phyloP scores from a whole-genome alignment of 2,329 filamentous ascomycete species.

The Colletotrichum costaricense region DNA sequence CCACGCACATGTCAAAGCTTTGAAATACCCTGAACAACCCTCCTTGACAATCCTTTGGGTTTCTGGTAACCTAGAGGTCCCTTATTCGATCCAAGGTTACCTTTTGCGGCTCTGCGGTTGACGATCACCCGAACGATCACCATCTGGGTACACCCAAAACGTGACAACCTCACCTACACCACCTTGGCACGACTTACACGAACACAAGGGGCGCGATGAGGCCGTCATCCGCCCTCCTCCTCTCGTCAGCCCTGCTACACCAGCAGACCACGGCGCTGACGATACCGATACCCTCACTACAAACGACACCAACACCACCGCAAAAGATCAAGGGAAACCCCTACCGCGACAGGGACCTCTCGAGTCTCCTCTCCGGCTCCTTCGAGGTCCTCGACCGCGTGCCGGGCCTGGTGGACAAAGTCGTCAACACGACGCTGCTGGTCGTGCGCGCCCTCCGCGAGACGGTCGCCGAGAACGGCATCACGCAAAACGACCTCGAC shows the following conservation, averaged over 20 bases:
- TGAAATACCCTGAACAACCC: slow-evolving; percentile 26
- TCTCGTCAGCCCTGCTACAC: slow-evolving; percentile 15
- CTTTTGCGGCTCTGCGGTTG: slow-evolving; percentile 3
- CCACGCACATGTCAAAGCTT: slow-evolving; percentile 13
- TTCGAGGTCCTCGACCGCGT: slow-evolving; percentile 30
- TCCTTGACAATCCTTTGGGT: too few species aligned
- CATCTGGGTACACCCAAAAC: neutral
- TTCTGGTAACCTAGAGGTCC: neutral
- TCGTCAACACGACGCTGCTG: slow-evolving; percentile 28
- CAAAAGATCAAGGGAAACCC: neutral
- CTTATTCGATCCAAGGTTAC: too few species aligned
- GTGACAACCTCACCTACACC: neutral
- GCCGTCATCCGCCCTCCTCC: slow-evolving; percentile 1
- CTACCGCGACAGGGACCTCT: slow-evolving; percentile 16
- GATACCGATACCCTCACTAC: slow-evolving; percentile 7
- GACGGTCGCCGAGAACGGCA: slow-evolving; percentile 31
- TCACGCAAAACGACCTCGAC: slow-evolving; percentile 31
- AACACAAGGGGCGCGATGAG: slow-evolving; percentile 13
- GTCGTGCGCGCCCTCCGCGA: slow-evolving; percentile 33
- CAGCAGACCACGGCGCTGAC: slow-evolving; percentile 17
- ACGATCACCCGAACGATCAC: neutral
- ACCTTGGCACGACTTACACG: neutral
- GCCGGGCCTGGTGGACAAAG: slow-evolving; percentile 17
- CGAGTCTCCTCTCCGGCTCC: slow-evolving; percentile 21
- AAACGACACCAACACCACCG: neutral